Evolutionary conservation across 441 rosid species (phyloP), one percentile per base, ranked within the genome.

Genomic region (Pelargonium citronellum): DNA sequence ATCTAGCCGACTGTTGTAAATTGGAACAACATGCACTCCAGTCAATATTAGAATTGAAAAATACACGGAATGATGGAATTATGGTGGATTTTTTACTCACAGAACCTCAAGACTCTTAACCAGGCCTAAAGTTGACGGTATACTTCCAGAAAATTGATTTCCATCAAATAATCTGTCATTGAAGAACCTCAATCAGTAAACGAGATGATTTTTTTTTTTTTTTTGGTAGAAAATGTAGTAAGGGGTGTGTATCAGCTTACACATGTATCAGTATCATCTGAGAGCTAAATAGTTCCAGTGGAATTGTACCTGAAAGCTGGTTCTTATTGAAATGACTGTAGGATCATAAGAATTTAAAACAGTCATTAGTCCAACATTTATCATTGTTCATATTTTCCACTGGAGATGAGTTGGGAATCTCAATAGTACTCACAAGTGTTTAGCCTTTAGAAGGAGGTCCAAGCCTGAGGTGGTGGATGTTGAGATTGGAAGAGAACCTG

Each of bases 311-410:
- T 6, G 97, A 89, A 80, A 91, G 97, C 80, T 90, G 83, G 79
- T 95, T 95, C 83, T 95, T 91, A 71, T 91, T 90, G 84, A 95
- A 90, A 84, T 90, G 99, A 78, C 97, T 95, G 86, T 81, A 81
- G 72, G 8, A 61, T 58, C 27, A 70, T 6, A 73, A 58, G 51
- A 74, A 57, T 0, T 10, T 34, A 7, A 67, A 60, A 27, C 11
- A 20, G 66, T 30, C 67, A 71, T 41, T 19, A 39, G 10, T 65
- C 34, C 13, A 39, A 39, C 43, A 24, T 64, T 69, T 17, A 67
- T 64, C 22, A 9, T 13, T 64, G 9, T 9, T 19, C 64, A 60
- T 27, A 24, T 67, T 57, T 11, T 49, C 17, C 9, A 11, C 16
- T 43, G 27, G 41, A 41, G 27, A 9, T 67, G 51, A 60, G 20